Evolutionary conservation across 176 grass and related monocot species (phyloP).

Genomic region (Themeda triandra): DNA sequence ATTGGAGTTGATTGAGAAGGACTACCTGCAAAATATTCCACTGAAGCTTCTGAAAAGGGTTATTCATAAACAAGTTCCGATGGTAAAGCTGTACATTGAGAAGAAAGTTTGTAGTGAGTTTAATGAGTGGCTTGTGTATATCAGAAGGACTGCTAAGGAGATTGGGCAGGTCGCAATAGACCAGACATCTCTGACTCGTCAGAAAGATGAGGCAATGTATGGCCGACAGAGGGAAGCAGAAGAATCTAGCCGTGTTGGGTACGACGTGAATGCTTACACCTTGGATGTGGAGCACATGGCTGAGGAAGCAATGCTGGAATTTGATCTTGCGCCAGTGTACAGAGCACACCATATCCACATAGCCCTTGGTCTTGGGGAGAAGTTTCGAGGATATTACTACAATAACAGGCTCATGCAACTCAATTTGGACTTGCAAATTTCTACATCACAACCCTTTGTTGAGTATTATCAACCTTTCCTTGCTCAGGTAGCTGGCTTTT

Average conservation of each 20-base stretch:
- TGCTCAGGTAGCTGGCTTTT: conserved; percentile 77
- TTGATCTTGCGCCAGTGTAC: conserved; percentile 70
- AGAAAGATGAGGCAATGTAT: conserved; percentile 53
- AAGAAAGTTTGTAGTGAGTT: conserved; percentile 77
- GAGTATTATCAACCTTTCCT: conserved; percentile 72
- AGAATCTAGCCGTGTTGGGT: conserved; percentile 50
- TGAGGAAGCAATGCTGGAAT: conserved; percentile 57
- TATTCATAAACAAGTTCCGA: conserved; percentile 65
- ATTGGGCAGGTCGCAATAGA: conserved; percentile 70
- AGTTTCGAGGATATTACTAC: conserved; percentile 71
- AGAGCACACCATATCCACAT: conserved; percentile 56
- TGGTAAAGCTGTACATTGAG: conserved; percentile 69
- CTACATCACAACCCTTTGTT: conserved; percentile 59
- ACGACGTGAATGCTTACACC: conserved; percentile 55
- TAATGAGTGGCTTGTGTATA: conserved; percentile 77
- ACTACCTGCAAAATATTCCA: conserved; percentile 59
- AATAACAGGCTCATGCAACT: conserved; percentile 82
- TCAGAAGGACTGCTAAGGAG: conserved; percentile 61
- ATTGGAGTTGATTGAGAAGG: conserved; percentile 72
- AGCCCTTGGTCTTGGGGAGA: conserved; percentile 62
- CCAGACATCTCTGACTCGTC: conserved; percentile 46
- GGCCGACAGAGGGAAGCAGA: conserved; percentile 67
- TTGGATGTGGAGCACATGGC: conserved; percentile 56
- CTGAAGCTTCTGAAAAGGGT: conserved; percentile 57
- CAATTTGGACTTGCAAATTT: conserved; percentile 77